phyloP scores from a whole-genome alignment of 1,284 basidiomycete genomes.

The Microbotryum lychnidis-dioicae region DNA sequence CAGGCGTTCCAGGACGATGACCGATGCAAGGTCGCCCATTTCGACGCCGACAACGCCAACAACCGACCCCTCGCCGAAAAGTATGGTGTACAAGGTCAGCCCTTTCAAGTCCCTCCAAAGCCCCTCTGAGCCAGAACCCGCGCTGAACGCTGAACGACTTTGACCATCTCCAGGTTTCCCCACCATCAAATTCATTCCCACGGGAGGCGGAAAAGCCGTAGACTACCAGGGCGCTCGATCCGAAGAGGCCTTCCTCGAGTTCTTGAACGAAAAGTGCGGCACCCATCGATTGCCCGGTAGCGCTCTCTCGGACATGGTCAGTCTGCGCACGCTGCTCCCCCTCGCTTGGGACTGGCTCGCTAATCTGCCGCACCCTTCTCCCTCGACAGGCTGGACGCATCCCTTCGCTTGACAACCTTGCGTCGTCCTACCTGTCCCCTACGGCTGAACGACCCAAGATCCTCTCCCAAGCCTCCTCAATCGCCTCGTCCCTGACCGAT shows the following conservation, averaged over 20 bases:
- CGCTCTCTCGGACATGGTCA: slow-evolving; percentile 61
- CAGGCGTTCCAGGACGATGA: slow-evolving; percentile 66
- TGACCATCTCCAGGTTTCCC: slow-evolving; percentile 51
- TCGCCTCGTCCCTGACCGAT: slow-evolving; percentile 35
- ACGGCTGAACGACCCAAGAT: slow-evolving; percentile 51
- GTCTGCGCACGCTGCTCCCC: slow-evolving; percentile 25
- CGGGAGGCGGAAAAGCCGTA: slow-evolving; percentile 44
- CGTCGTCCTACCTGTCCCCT: slow-evolving; percentile 64
- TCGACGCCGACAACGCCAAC: slow-evolving; percentile 75
- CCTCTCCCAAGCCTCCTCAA: slow-evolving; percentile 50
- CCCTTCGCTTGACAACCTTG: slow-evolving; percentile 67
- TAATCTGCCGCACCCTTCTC: background rate
- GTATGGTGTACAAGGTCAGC: slow-evolving; percentile 57
- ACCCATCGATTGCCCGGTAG: slow-evolving; percentile 75
- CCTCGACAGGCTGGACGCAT: slow-evolving; percentile 64
- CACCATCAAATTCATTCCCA: slow-evolving; percentile 90
- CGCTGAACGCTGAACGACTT: background rate
- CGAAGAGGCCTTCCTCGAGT: slow-evolving; percentile 46
- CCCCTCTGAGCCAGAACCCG: background rate
- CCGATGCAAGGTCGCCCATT: slow-evolving; percentile 77
- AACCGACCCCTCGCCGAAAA: slow-evolving; percentile 67
- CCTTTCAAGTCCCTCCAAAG: background rate
- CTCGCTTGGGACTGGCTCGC: no score
- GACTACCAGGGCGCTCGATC: slow-evolving; percentile 47
- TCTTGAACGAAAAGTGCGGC: slow-evolving; percentile 75